Conservation (phyloP, 371 early-diverging fungal genomes). For the Mortierella sp. region DNA sequence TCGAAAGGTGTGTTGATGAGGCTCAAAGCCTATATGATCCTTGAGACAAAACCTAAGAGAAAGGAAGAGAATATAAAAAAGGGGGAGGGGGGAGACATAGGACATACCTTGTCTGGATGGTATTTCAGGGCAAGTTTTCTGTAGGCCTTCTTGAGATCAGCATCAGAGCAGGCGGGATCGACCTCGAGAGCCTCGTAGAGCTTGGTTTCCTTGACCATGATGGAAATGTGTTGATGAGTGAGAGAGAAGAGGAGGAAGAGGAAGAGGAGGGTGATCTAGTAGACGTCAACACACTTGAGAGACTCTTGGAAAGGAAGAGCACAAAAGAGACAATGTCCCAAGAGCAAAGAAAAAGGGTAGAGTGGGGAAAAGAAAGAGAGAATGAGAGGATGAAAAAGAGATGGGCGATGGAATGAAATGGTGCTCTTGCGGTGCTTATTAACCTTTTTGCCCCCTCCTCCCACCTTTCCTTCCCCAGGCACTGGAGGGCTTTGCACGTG, state of each 20-base stretch:
- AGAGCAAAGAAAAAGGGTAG: too few species aligned
- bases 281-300: too few species aligned
- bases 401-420: too few species aligned
- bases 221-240: neutral
- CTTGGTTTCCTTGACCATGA: constrained; percentile 80
- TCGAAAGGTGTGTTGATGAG: neutral
- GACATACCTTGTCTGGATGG: constrained; percentile 85
- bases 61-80: neutral
- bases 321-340: too few species aligned
- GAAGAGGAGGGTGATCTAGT: neutral
- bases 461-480: too few species aligned
- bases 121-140: constrained; percentile 93
- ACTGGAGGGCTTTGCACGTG: too few species aligned
- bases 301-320: too few species aligned
- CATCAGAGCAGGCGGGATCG: constrained; percentile 75
- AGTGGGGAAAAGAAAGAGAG: too few species aligned
- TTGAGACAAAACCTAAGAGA: neutral
- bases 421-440: too few species aligned
- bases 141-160: constrained; percentile 90
- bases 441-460: too few species aligned
- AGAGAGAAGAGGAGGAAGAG: neutral
- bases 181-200: constrained; percentile 94
- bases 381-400: too few species aligned
- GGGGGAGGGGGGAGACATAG: too few species aligned
- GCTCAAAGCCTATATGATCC: neutral